These are phyloP conservation scores for Blyttiomyces sp. DNA, from an alignment of 371 early-diverging fungal species.

Conservation along the genomic window DNA sequence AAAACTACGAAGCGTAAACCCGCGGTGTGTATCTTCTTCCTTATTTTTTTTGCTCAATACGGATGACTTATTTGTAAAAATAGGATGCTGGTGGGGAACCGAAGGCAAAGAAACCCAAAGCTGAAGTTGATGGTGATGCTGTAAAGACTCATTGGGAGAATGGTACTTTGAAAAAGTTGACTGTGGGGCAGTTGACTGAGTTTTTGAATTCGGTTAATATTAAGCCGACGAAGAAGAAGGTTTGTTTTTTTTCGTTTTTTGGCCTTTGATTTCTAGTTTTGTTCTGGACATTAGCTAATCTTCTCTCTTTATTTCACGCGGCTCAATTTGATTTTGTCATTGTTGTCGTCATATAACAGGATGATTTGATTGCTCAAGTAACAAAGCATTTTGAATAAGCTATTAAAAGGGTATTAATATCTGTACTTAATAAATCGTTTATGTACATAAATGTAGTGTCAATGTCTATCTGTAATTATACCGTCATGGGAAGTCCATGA, in stretches of 20 bases:
- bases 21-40: neutral
- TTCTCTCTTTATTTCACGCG: too few relatives aligned
- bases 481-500: too few relatives aligned
- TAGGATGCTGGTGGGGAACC: neutral
- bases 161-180: slow-evolving; percentile 22
- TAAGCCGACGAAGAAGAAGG: slow-evolving; percentile 47
- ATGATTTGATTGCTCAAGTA: too few relatives aligned
- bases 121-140: neutral
- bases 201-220: slow-evolving; percentile 45
- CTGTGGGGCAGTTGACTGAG: slow-evolving; percentile 51
- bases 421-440: too few relatives aligned
- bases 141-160: slow-evolving; percentile 5
- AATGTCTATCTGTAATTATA: too few relatives aligned
- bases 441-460: too few relatives aligned
- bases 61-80: neutral
- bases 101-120: slow-evolving; percentile 9
- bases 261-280: neutral
- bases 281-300: slow-evolving; percentile 3
- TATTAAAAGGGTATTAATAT: too few relatives aligned
- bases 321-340: too few relatives aligned
- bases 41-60: neutral
- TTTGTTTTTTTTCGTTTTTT: slow-evolving; percentile 2
- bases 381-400: too few relatives aligned
- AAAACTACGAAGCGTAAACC: slow-evolving; percentile 15
- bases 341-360: too few relatives aligned